Percentiles rank a stretch among this genome's conserved stretches.
Evolutionary conservation across 345 rosid species (phyloP).

Genomic region (Euphorbia pulcherrima): DNA sequence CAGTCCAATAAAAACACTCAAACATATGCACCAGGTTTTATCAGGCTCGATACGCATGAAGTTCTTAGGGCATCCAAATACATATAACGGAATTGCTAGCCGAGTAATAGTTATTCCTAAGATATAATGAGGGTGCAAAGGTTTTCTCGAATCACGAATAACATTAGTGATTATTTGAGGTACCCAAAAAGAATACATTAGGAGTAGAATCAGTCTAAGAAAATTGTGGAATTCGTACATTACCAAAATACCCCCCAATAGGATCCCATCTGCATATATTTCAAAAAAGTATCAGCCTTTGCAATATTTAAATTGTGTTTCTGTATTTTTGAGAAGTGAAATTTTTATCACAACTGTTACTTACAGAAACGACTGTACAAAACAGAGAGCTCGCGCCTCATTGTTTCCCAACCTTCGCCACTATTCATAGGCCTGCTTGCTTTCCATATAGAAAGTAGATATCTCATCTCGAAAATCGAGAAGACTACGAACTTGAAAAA

Average conservation of each 20-base stretch:
- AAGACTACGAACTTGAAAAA: constrained; percentile 98
- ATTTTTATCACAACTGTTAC: constrained; percentile 30
- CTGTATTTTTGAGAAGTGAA: background rate
- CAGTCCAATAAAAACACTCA: constrained; percentile 60
- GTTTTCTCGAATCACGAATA: constrained; percentile 87
- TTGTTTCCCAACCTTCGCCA: constrained; percentile 96
- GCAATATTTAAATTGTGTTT: background rate
- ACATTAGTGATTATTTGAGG: constrained; percentile 85
- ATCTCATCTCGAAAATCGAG: constrained; percentile 98
- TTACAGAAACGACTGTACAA: constrained; percentile 97
- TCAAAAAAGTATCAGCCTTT: constrained; percentile 4
- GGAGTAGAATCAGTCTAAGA: constrained; percentile 69
- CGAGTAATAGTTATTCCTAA: constrained; percentile 89
- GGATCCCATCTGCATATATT: constrained; percentile 81
- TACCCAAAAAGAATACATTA: constrained; percentile 90
- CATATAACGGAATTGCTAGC: constrained; percentile 72
- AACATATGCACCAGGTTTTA: constrained; percentile 69
- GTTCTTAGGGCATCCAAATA: constrained; percentile 91
- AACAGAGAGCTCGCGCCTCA: constrained; percentile 94
- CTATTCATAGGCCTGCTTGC: constrained; percentile 82
- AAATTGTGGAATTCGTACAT: constrained; percentile 89
- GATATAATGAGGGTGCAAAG: constrained; percentile 90
- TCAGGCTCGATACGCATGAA: constrained; percentile 91
- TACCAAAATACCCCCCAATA: constrained; percentile 90
- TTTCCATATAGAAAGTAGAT: constrained; percentile 97